Conservation (phyloP, 2,329 filamentous ascomycete genomes). For the Canariomyces notabilis region DNA sequence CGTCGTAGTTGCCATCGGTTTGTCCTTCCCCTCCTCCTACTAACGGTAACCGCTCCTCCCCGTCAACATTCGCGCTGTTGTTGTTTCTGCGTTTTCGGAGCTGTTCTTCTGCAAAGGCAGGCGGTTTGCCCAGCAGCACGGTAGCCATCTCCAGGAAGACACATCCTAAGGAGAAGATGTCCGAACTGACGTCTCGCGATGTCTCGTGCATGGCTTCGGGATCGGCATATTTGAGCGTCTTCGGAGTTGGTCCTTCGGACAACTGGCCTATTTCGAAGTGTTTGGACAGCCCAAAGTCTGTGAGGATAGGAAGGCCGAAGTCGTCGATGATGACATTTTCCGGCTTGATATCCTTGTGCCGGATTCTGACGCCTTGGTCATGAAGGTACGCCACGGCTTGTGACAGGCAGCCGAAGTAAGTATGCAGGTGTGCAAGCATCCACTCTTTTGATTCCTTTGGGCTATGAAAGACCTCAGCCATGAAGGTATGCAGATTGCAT, state of each 20-base stretch:
- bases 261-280: constrained; percentile 25
- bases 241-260: constrained; percentile 23
- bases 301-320: constrained; percentile 24
- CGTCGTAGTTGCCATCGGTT: neutral
- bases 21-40: no score
- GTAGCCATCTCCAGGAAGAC: constrained; percentile 29
- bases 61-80: no score
- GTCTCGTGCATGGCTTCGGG: constrained; percentile 23
- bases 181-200: constrained; percentile 23
- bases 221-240: constrained; percentile 24
- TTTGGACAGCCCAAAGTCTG: constrained; percentile 26
- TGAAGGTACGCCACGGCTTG: constrained; percentile 26
- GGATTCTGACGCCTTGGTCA: constrained; percentile 15
- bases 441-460: constrained; percentile 10
- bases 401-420: constrained; percentile 28
- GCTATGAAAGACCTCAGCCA: constrained; percentile 19
- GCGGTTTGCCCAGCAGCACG: constrained; percentile 22
- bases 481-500: constrained; percentile 24
- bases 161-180: constrained; percentile 29
- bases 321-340: constrained; percentile 28
- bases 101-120: constrained; percentile 21
- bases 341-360: constrained; percentile 30
- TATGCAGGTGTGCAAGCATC: constrained; percentile 19
- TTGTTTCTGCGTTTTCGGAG: no score
- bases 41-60: no score